Evolutionary conservation across 2,329 filamentous ascomycete genomes (phyloP), one percentile per base, ranked within the genome.

Genomic region (Trichoderma sp.): DNA sequence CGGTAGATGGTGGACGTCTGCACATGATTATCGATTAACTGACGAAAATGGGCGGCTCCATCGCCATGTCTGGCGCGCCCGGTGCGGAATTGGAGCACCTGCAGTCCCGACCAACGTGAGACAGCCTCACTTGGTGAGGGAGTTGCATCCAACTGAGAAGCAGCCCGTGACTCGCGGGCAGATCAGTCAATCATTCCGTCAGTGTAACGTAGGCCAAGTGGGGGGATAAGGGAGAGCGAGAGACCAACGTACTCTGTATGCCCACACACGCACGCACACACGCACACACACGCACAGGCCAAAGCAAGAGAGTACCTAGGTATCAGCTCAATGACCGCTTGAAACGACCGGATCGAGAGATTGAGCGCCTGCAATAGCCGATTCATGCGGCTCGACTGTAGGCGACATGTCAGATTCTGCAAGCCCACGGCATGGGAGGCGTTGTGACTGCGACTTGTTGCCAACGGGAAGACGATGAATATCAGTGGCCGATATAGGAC

Each of bases 371-470:
- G 28, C 19, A 48, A 28, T 39, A 19, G 19, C 47, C 28, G n/a
- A 21, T 64, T 21, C 30, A 19, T 34, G 17, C 19, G 26, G 44
- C 44, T 57, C n/a, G 39, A 30, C 47, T 65, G 68, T 64, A 66
- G 68, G 63, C 30, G 68, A 70, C 51, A 63, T 3, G 66, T 69
- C 68, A 68, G 52, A 64, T 68, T 68, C 51, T 62, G 41, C 28
- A 17, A 19, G 14, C 24, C 44, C 34, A 66, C 47, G 47, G 48
- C 43, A 63, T 63, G 50, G 7, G 34, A 30, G 39, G 39, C 34
- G 24, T 24, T 62, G 59, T n/a, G 21, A 12, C n/a, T 45, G 24
- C n/a, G 43, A n/a, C 34, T 39, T 39, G 34, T 10, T 39, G 34
- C 34, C 34, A 9, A 14, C 7, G 34, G 34, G 10, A 14, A 39